These are phyloP conservation scores for Psilocybe subaeruginosa DNA, from an alignment of 768 basidiomycete species.

Conservation along the genomic window DNA sequence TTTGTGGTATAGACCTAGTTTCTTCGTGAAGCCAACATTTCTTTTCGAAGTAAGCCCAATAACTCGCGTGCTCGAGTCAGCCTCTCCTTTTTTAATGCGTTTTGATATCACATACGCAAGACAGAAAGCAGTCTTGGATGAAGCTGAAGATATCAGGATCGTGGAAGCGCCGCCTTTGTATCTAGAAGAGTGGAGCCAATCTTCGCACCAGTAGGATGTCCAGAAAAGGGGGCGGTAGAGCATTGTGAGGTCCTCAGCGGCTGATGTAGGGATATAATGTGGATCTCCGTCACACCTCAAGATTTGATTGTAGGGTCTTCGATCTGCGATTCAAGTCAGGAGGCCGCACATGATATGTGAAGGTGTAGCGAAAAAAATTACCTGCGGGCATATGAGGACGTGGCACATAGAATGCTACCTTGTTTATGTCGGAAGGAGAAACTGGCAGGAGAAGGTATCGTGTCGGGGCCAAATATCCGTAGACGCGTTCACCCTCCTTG, in stretches of 20 bases:
- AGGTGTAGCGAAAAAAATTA: conserved; percentile 23
- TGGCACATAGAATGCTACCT: conserved; percentile 57
- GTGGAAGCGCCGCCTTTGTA: conserved; percentile 51
- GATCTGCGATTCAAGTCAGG: conserved; percentile 37
- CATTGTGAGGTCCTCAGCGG: conserved; percentile 67
- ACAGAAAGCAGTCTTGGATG: conserved; percentile 74
- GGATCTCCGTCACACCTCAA: conserved; percentile 60
- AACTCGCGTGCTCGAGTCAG: conserved; percentile 34
- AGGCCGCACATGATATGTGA: conserved; percentile 12
- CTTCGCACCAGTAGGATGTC: conserved; percentile 78
- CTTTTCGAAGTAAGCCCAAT: conserved; percentile 64
- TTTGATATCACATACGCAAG: conserved; percentile 62
- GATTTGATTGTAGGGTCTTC: conserved; percentile 71
- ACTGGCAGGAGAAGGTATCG: conserved; percentile 60
- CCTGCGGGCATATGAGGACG: conserved; percentile 66
- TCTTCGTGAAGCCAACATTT: conserved; percentile 57
- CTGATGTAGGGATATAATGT: conserved; percentile 49
- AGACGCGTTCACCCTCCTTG: conserved; percentile 58
- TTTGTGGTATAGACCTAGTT: conserved; percentile 58
- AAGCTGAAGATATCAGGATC: conserved; percentile 70
- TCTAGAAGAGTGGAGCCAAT: conserved; percentile 57
- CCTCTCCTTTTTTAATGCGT: conserved; percentile 36
- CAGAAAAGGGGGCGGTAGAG: conserved; percentile 75
- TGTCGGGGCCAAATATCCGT: conserved; percentile 64
- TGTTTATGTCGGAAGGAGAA: conserved; percentile 53